Evolutionary conservation across 208 protist species (phyloP), one percentile per base, ranked within the genome.

Genomic region (Angomonas ambiguus): DNA sequence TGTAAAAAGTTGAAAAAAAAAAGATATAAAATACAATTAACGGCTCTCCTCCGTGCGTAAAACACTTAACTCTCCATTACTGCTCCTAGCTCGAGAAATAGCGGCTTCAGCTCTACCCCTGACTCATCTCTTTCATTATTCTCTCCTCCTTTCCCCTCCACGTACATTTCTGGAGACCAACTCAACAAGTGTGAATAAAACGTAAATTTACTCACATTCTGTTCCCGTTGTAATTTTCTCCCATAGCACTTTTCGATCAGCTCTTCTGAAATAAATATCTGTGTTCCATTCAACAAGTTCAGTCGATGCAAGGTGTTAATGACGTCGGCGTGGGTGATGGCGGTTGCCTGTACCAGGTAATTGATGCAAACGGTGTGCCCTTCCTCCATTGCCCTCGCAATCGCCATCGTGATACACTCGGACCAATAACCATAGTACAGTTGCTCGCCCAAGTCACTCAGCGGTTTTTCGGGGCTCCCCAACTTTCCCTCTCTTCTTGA

Each of bases 391-490:
- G 85, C 86, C n/a, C 81, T 81, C 1, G 84, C 80, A 33, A 94
- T 51, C 2, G 82, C 76, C 34, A 83, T 72, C 49, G 98, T 77
- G 5, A 99, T 69, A 1, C 93, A 79, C 56, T 92, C 91, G 8
- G 83, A 82, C 97, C 97, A 98, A 83, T 97, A 98, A 20, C 85
- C 76, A 5, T 92, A 68, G 72, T 98, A 99, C 20, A 92, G 83
- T 20, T 98, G 85, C 65, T 96, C 79, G 6, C 99, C 99, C 27
- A 99, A 76, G 78, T 99, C 99, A 51, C 97, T 99, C 18, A 99
- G 93, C 16, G 99, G 99, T 75, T 97, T 99, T 76, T 99, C 98
- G 3, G 99, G 99, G 3, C 97, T 97, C 18, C 99, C 98, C 3
- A 98, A 76, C 55, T 97, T 96, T 3, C 85, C 82, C 72, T 99